These are phyloP conservation scores for Moesziomyces parantarcticus DNA, from an alignment of 1,284 basidiomycete genomes.

Conservation along the genomic window DNA sequence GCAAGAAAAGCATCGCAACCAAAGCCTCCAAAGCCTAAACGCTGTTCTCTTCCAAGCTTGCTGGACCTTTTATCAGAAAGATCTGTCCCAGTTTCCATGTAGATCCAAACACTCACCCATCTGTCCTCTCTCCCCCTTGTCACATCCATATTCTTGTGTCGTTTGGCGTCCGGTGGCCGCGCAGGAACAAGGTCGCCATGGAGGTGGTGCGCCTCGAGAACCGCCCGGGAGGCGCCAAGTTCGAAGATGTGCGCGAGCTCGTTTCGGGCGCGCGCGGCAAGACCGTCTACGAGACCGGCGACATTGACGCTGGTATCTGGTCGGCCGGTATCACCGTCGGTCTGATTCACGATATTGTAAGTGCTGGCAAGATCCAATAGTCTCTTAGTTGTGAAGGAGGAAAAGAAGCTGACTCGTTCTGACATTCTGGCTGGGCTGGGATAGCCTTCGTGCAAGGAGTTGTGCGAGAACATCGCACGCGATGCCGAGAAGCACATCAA, in stretches of 20 bases:
- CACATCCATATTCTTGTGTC: not conserved
- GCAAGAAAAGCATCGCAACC: constrained; percentile 20
- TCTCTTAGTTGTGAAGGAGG: not conserved
- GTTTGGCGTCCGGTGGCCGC: not conserved
- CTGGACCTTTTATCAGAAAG: not conserved
- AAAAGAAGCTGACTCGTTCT: not conserved
- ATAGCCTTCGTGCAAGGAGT: constrained; percentile 79
- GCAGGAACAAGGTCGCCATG: constrained; percentile 76
- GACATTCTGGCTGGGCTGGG: not conserved
- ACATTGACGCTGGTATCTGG: constrained; percentile 89
- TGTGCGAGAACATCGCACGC: constrained; percentile 78
- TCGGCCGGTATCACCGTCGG: constrained; percentile 81
- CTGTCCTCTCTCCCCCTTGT: not conserved
- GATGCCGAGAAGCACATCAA: constrained; percentile 81
- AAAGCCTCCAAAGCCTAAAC: constrained; percentile 18
- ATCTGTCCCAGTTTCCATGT: not conserved
- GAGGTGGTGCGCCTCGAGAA: constrained; percentile 85
- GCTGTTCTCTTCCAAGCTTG: too few species aligned
- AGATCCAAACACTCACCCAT: not conserved
- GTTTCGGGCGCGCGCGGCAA: constrained; percentile 83
- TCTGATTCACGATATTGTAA: constrained; percentile 80
- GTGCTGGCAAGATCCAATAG: constrained; percentile 8
- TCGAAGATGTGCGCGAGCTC: constrained; percentile 80
- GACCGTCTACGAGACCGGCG: constrained; percentile 84
- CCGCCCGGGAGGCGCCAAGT: constrained; percentile 84